These are phyloP conservation scores for Rhododendron molle DNA, from an alignment of 148 eudicot species.

Conservation along the genomic window DNA sequence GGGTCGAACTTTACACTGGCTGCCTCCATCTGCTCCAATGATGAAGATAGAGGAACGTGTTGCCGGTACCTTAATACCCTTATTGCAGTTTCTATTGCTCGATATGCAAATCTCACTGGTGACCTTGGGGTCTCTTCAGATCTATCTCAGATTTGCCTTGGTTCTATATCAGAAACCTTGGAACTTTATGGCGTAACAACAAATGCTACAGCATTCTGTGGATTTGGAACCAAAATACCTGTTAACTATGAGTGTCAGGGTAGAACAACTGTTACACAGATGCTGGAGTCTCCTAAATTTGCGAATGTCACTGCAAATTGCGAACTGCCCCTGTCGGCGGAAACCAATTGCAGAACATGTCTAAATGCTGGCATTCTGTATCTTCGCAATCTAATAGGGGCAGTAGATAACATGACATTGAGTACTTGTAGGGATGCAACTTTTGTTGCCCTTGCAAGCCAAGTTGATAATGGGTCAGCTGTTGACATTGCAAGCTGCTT, in stretches of 20 bases:
- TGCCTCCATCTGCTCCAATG: conserved; percentile 67
- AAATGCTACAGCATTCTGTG: conserved; percentile 71
- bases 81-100: conserved; percentile 73
- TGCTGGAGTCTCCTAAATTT: conserved; percentile 84
- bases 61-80: conserved; percentile 88
- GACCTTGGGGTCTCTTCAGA: conserved; percentile 63
- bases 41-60: conserved; percentile 62
- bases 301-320: conserved; percentile 52
- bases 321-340: conserved; percentile 38
- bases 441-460: conserved; percentile 82
- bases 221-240: conserved; percentile 82
- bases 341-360: conserved; percentile 61
- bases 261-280: conserved; percentile 73
- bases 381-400: conserved; percentile 59
- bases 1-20: conserved; percentile 66
- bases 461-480: conserved; percentile 56
- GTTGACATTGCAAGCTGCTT: conserved; percentile 76
- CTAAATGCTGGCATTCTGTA: conserved; percentile 75
- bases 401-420: conserved; percentile 61
- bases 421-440: conserved; percentile 94
- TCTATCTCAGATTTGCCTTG: conserved; percentile 54
- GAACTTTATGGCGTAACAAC: conserved; percentile 64
- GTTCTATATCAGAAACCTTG: conserved; percentile 61
- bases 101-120: conserved; percentile 63
- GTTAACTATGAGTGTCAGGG: conserved; percentile 79